Evolutionary conservation across 257 asterid species (phyloP).

Genomic region (Capsicum rhomboideum): DNA sequence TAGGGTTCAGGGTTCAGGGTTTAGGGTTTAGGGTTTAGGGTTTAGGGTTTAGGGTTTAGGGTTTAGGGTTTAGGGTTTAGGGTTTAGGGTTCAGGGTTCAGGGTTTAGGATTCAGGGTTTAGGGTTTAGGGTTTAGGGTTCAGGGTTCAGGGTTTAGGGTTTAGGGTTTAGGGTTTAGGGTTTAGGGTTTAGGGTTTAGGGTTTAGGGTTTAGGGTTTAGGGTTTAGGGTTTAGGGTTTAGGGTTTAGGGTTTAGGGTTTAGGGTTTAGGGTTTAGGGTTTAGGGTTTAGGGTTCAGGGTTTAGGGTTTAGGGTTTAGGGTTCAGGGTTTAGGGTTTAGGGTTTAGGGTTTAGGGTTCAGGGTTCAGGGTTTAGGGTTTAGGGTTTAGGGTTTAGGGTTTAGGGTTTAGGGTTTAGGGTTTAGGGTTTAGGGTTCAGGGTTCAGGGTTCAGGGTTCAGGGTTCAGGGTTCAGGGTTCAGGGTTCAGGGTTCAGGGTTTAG

Average conservation of each 20-base stretch:
- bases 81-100: not conserved
- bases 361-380: no score
- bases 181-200: not conserved
- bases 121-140: not conserved
- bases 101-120: no score
- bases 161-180: slow-evolving; percentile 6
- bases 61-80: not conserved
- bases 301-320: slow-evolving; percentile 3
- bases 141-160: slow-evolving; percentile 1
- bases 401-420: no score
- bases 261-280: not conserved
- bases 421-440: no score
- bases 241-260: slow-evolving; percentile 7
- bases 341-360: not conserved
- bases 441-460: no score
- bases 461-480: no score
- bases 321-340: slow-evolving; percentile 2
- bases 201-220: slow-evolving; percentile 5
- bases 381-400: no score
- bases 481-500: no score
- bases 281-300: slow-evolving; percentile 9
- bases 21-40: not conserved
- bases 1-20: not conserved
- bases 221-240: slow-evolving; percentile 6
- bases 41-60: no score